A percentile compares a stretch with the other conserved stretches of the same genome.
phyloP scores from a whole-genome alignment of 2,329 filamentous ascomycete genomes.

The Phaeoacremonium minimum region DNA sequence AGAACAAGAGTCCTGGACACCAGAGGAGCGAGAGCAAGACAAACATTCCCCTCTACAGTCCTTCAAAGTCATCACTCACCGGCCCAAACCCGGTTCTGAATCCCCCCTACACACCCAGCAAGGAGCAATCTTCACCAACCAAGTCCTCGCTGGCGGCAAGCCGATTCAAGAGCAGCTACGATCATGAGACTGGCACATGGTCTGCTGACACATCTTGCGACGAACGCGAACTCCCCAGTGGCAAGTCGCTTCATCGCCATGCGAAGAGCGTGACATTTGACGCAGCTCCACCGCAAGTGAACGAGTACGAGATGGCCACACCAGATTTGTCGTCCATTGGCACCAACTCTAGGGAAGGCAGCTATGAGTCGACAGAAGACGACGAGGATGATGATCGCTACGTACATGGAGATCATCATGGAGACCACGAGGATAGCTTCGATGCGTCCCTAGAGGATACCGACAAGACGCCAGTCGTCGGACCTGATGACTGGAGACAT shows the following conservation, averaged over 20 bases:
- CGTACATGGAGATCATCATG: constrained; percentile 25
- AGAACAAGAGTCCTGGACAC: constrained; percentile 41
- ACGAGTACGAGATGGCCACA: constrained; percentile 97
- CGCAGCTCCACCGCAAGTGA: constrained; percentile 85
- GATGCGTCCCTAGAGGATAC: constrained; percentile 93
- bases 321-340: constrained; percentile 91
- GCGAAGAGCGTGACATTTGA: constrained; percentile 98
- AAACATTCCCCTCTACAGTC: constrained; percentile 53
- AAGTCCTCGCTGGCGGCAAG: constrained; percentile 81
- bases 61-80: constrained; percentile 34
- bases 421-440: constrained; percentile 78
- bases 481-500: constrained; percentile 93
- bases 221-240: constrained; percentile 57
- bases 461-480: constrained; percentile 95
- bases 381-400: constrained; percentile 65
- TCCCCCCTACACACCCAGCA: constrained; percentile 52
- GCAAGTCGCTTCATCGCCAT: constrained; percentile 71
- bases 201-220: constrained; percentile 59
- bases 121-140: constrained; percentile 71
- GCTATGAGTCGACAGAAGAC: constrained; percentile 80
- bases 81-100: constrained; percentile 20
- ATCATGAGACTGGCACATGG: constrained; percentile 65
- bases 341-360: constrained; percentile 86
- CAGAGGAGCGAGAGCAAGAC: constrained; percentile 55
- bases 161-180: constrained; percentile 64